Percentiles rank a stretch among this genome's conserved stretches.
These are phyloP conservation scores for Tolypocladium cylindrosporum DNA, from an alignment of 2,329 filamentous ascomycete genomes.

Conservation along the genomic window DNA sequence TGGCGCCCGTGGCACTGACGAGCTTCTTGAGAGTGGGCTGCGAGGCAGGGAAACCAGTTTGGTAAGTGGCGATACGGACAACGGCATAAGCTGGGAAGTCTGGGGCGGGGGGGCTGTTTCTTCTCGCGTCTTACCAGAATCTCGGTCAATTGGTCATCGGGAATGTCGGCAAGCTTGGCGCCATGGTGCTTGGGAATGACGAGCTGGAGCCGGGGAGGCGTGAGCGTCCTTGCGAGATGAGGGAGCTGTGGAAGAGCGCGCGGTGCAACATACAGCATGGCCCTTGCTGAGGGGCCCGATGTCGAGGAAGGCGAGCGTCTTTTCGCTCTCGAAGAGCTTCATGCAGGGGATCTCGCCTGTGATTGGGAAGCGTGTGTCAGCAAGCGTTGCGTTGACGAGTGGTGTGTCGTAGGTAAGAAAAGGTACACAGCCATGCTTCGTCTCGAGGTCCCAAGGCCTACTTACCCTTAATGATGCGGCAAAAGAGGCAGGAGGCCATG, in stretches of 20 bases:
- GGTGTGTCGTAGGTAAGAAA: neutral
- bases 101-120: neutral
- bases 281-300: constrained; percentile 83
- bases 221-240: neutral
- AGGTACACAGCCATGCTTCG: neutral
- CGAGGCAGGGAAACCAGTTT: neutral
- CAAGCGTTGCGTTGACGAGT: neutral
- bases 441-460: constrained; percentile 7
- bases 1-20: constrained; percentile 62
- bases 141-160: constrained; percentile 76
- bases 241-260: neutral
- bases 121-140: constrained; percentile 50
- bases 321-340: constrained; percentile 93
- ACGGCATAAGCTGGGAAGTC: neutral
- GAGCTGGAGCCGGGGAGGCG: constrained; percentile 46
- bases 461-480: constrained; percentile 89
- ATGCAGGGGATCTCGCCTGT: constrained; percentile 89
- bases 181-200: constrained; percentile 95
- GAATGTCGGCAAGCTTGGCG: constrained; percentile 83
- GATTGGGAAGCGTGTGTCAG: neutral
- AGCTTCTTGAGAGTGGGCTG: constrained; percentile 65
- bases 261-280: constrained; percentile 60
- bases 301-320: constrained; percentile 90
- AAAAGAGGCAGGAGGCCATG: constrained; percentile 71
- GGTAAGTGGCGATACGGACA: neutral